Base-by-base conservation (phyloP, 169 alveolate genomes). In the Eimeria falciformis region DNA sequence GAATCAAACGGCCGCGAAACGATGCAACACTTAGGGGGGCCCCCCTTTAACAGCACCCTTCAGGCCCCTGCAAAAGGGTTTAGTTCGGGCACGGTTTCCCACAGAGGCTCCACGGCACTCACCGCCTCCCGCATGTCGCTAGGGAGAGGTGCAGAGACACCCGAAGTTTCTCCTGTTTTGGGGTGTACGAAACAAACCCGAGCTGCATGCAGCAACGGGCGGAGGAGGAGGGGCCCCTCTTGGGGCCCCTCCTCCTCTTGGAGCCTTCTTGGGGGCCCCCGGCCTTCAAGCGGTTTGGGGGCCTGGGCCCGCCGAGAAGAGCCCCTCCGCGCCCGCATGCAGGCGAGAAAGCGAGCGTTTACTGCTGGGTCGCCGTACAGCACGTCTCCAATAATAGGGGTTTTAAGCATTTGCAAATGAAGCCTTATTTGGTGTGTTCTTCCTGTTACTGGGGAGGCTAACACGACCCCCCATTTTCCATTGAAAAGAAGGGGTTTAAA, bases 371-470 rank as follows among this genome's bases (percentile, higher is more conserved):
- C 78, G 9, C 94, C 94, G 25, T 91, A 91, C 53, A 81, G 58
- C 5, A 78, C 55, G 47, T 91, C 94, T 2, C 94, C 94, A 65
- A 91, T 40, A 6, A 91, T 58, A 9, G 94, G 94, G 75, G 56
- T 50, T 37, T 87, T 87, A 18, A 69, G 69, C 79, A 65, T 65
- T 50, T 78, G 83, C 37, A 91, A 91, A 53, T 91, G 94, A 33
- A 81, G 87, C 27, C 94, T 73, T 37, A 91, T 81, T 55, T 91
- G 94, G 29, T 91, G 94, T 9, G 94, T 91, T 23, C 94, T 62
- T 25, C 94, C 94, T 9, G 94, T 91, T n/a, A 78, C 87, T n/a
- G 90, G 82, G 75, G 62, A 56, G 23, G 90, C 94, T 18, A 25
- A 81, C 46, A 91, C 81, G 27, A 81, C 78, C 18, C 87, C 69